Conservation (phyloP, 2,329 filamentous ascomycete genomes). For the Pseudopithomyces maydicus region DNA sequence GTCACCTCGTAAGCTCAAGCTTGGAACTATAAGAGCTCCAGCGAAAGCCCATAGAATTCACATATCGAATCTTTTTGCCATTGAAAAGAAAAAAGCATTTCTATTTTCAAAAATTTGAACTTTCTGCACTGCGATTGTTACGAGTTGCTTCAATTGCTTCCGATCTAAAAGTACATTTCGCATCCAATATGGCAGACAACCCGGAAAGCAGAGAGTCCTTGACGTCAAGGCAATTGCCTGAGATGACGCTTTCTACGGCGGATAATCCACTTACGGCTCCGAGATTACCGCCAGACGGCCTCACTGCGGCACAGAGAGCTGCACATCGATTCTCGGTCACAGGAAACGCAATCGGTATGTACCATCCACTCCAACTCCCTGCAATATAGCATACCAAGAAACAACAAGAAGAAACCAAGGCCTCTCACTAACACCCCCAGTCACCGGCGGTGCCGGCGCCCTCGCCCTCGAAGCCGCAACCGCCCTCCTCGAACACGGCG, state of each 20-base stretch:
- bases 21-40: not conserved
- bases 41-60: not conserved
- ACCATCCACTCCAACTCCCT: not conserved
- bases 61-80: not conserved
- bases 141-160: not conserved
- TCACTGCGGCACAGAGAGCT: conserved; percentile 50
- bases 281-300: conserved; percentile 47
- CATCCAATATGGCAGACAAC: conserved; percentile 15
- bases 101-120: no score
- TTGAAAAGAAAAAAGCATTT: no score
- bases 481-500: conserved; percentile 72
- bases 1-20: not conserved
- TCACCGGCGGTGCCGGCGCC: conserved; percentile 71
- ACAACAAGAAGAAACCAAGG: no score
- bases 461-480: conserved; percentile 63
- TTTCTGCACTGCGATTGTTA: not conserved
- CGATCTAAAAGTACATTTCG: not conserved
- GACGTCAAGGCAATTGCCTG: conserved; percentile 50
- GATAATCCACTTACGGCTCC: conserved; percentile 51
- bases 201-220: conserved; percentile 50
- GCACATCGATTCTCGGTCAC: conserved; percentile 56
- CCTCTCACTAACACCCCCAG: conserved; percentile 28
- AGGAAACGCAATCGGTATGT: conserved; percentile 59
- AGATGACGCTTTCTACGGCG: conserved; percentile 57
- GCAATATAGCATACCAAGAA: no score